These are phyloP conservation scores for Phycomyces blakesleeanus DNA, from an alignment of 192 early-diverging fungal species.

Conservation along the genomic window DNA sequence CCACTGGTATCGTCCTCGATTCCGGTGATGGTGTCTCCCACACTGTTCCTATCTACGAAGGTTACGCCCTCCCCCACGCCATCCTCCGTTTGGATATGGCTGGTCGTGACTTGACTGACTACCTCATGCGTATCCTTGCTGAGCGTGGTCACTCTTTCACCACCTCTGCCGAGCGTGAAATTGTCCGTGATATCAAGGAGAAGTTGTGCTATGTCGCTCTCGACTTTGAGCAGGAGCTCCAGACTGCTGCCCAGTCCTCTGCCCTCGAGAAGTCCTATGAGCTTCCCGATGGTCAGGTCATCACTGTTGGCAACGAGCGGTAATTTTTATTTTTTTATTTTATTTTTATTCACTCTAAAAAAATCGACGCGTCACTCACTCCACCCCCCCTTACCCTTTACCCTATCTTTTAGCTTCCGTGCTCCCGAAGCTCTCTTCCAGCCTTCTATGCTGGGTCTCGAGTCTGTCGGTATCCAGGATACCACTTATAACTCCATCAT, in stretches of 20 bases:
- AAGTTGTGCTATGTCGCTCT: constrained; percentile 98
- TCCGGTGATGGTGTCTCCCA: constrained; percentile 98
- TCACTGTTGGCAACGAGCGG: constrained; percentile 97
- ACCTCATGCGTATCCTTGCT: constrained; percentile 90
- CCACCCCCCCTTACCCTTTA: constrained; percentile 79
- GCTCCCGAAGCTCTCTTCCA: constrained; percentile 98
- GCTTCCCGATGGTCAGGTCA: constrained; percentile 97
- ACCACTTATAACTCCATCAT: constrained; percentile 95
- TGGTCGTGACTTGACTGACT: constrained; percentile 94
- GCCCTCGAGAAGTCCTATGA: constrained; percentile 97
- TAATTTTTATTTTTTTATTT: constrained; percentile 6
- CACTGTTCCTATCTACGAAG: constrained; percentile 98
- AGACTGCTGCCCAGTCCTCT: constrained; percentile 88
- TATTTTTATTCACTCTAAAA: constrained; percentile 5
- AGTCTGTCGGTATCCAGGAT: constrained; percentile 93
- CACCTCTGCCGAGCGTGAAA: constrained; percentile 95
- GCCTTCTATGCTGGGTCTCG: constrained; percentile 87
- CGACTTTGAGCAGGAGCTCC: constrained; percentile 97
- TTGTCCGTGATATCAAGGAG: constrained; percentile 99
- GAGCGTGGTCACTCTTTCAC: constrained; percentile 96
- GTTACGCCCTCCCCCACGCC: constrained; percentile 92
- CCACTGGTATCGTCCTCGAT: constrained; percentile 97
- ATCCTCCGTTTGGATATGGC: constrained; percentile 96
- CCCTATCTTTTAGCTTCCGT: constrained; percentile 80
- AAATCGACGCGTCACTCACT: constrained; percentile 71